Conservation (phyloP, 2,329 filamentous ascomycete species). For the Sporothrix humicola region DNA sequence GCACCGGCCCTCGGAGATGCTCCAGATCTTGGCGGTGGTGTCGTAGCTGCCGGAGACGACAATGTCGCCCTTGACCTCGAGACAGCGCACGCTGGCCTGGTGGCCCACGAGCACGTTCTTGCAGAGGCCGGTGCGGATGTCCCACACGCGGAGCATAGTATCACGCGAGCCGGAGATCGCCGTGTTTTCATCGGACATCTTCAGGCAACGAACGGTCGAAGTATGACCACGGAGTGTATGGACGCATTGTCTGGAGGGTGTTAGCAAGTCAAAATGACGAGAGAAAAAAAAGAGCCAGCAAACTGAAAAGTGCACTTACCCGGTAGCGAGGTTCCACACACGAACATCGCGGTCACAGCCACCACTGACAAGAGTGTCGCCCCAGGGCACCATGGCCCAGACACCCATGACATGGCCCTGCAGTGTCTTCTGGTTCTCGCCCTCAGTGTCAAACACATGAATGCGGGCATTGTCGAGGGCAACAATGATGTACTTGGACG, state of each 20-base stretch:
- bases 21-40: conserved; percentile 96
- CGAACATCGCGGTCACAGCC: conserved; percentile 96
- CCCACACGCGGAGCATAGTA: conserved; percentile 93
- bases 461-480: conserved; percentile 98
- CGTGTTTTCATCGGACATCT: conserved; percentile 94
- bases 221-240: conserved; percentile 93
- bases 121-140: conserved; percentile 85
- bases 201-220: conserved; percentile 93
- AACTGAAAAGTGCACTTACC: conserved; percentile 60
- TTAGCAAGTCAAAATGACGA: conserved; percentile 41
- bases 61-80: conserved; percentile 95
- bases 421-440: conserved; percentile 83
- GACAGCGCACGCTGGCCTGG: conserved; percentile 90
- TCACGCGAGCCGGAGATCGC: conserved; percentile 96
- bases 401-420: conserved; percentile 99
- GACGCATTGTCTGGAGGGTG: conserved; percentile 64
- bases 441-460: conserved; percentile 93
- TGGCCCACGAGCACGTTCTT: conserved; percentile 92
- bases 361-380: conserved; percentile 90
- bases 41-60: conserved; percentile 99
- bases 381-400: conserved; percentile 99
- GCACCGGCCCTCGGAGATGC: conserved; percentile 92
- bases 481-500: conserved; percentile 94
- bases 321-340: conserved; percentile 94
- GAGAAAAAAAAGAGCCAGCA: not conserved